Base-by-base conservation (phyloP, 2,329 filamentous ascomycete species). In the Grosmannia serpens region DNA sequence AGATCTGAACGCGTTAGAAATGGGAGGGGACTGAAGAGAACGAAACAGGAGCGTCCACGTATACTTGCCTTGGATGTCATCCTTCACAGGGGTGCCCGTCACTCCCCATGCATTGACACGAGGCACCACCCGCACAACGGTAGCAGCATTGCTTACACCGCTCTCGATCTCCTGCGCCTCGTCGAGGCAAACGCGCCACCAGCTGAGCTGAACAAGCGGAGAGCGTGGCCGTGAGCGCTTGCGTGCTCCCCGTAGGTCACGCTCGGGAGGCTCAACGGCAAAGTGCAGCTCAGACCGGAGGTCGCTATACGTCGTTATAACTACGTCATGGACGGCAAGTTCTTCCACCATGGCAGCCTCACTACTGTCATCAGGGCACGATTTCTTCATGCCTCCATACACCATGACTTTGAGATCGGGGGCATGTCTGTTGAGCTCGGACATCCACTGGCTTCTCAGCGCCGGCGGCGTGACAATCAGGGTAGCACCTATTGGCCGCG, bases 131-230 rank as follows among this genome's bases (percentile, higher is more conserved):
- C 85, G 83, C 41, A 91, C 91, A 17, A 96, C 84, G 53, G 79
- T 82, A 1, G 94, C 91, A 31, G 92, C 89, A 64, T 89, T 86
- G 65, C 84, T 91, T 4, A 95, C 85, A 38, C 91, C 90, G 63
- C 83, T 92, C 68, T 97, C 92, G 49, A 97, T 85, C 87, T 96
- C 95, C 67, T 99, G 94, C 0, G 92, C 85, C 74, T 86, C 91
- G 60, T 88, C 85, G 1, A 88, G 76, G 57, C 84, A 85, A 1
- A 95, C 82, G 49, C 92, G 81, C 90, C 91, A 96, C 91, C 90
- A 97, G 1, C 79, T 83, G 22, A 96, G 82, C 64, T 88, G 82
- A 11, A 91, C 84, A 8, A 97, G 75, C 0, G 91, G 91, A 5
- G 89, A 94, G 56, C 78, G 85, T 3, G 80, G 78, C 31, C 85